Conservation (phyloP, 768 basidiomycete genomes). For the Lactarius sp. region DNA sequence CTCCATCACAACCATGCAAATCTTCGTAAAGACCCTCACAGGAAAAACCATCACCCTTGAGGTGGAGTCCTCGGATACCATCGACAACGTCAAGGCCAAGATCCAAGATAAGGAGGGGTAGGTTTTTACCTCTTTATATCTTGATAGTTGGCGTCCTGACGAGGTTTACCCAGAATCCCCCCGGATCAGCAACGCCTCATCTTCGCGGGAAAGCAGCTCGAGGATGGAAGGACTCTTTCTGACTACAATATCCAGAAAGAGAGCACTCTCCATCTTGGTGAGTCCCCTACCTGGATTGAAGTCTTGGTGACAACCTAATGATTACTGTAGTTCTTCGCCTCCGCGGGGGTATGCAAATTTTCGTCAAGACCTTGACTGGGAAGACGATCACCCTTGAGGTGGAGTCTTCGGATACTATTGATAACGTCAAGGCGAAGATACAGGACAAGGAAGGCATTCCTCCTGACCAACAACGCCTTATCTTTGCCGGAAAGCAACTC, state of each 20-base stretch:
- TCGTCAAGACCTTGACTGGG: slow-evolving; percentile 83
- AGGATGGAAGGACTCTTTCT: slow-evolving; percentile 72
- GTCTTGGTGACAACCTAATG: slow-evolving; percentile 30
- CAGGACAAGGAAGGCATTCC: slow-evolving; percentile 85
- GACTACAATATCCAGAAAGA: slow-evolving; percentile 68
- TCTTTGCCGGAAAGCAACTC: slow-evolving; percentile 94
- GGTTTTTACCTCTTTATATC: slow-evolving; percentile 24
- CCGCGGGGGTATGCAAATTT: slow-evolving; percentile 68
- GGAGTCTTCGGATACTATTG: slow-evolving; percentile 72
- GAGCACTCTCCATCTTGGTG: slow-evolving; percentile 53
- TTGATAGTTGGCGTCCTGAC: not conserved
- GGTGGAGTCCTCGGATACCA: slow-evolving; percentile 67
- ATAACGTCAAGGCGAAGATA: slow-evolving; percentile 78
- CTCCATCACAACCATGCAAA: slow-evolving; percentile 39
- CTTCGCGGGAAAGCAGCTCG: slow-evolving; percentile 80
- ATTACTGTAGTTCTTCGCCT: slow-evolving; percentile 43
- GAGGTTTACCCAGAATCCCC: slow-evolving; percentile 47
- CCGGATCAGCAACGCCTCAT: slow-evolving; percentile 77
- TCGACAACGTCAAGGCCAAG: slow-evolving; percentile 73
- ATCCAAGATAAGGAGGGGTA: slow-evolving; percentile 87
- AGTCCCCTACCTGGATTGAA: slow-evolving; percentile 39
- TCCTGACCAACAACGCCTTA: slow-evolving; percentile 91
- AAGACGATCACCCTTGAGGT: slow-evolving; percentile 91
- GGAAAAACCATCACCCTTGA: slow-evolving; percentile 77
- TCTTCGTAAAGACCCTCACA: slow-evolving; percentile 55